These are phyloP conservation scores for Eruca vesicaria DNA, from an alignment of 441 rosid genomes.

Conservation along the genomic window DNA sequence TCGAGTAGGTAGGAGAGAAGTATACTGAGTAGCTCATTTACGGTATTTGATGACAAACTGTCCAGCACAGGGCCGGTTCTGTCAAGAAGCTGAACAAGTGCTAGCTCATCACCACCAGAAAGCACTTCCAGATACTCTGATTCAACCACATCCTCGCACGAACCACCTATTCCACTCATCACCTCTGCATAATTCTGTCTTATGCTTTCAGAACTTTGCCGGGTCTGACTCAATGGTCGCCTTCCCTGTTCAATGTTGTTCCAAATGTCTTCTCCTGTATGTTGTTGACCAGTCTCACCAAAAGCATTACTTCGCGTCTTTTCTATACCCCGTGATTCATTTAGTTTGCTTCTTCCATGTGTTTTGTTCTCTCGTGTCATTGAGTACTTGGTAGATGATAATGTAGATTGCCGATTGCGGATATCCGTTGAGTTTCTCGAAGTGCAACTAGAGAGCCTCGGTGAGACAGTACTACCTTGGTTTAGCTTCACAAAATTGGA, in stretches of 20 bases:
- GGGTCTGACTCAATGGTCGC: slow-evolving; percentile 34
- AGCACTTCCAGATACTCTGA: slow-evolving; percentile 84
- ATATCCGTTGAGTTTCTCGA: slow-evolving; percentile 67
- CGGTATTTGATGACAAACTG: slow-evolving; percentile 61
- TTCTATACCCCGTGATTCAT: slow-evolving; percentile 45
- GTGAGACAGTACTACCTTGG: slow-evolving; percentile 48
- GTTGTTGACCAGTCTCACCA: slow-evolving; percentile 40
- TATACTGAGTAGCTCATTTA: slow-evolving; percentile 58
- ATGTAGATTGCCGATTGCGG: slow-evolving; percentile 46
- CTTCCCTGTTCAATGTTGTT: slow-evolving; percentile 45
- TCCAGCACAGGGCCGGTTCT: slow-evolving; percentile 86
- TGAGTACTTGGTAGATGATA: slow-evolving; percentile 45
- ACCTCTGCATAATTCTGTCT: slow-evolving; percentile 39
- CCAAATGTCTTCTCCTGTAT: slow-evolving; percentile 43
- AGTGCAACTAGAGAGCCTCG: slow-evolving; percentile 66
- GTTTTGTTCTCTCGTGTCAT: slow-evolving; percentile 54
- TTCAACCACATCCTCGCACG: slow-evolving; percentile 68
- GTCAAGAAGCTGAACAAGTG: slow-evolving; percentile 74
- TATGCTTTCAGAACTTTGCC: slow-evolving; percentile 39
- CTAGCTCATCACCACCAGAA: slow-evolving; percentile 58
- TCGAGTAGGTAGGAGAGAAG: slow-evolving; percentile 64
- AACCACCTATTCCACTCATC: slow-evolving; percentile 43
- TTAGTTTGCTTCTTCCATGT: slow-evolving; percentile 47
- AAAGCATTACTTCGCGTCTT: slow-evolving; percentile 43
- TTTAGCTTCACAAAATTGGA: slow-evolving; percentile 51